Evolutionary conservation across 192 early-diverging fungal genomes (phyloP), one percentile per base, ranked within the genome.

Genomic region (Coemansia biformis): DNA sequence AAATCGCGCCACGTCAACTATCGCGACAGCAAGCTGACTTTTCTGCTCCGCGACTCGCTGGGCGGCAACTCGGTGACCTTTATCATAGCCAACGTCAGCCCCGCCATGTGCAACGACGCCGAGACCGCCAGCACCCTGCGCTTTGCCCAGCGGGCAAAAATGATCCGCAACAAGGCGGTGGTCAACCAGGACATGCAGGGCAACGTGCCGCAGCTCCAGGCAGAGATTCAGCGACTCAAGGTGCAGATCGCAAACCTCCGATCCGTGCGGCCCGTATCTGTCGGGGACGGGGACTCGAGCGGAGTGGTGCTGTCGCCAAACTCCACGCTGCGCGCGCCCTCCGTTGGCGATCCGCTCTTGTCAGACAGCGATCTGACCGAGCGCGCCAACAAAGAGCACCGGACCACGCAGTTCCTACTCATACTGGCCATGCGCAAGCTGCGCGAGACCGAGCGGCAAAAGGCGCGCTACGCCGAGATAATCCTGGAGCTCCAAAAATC

Each of bases 151-250:
- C 64, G 82, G 16, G 83, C 84, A 15, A 86, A 84, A 48, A 80
- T 81, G 77, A 84, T 86, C 34, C 79, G 69, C 41, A 86, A 84
- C 66, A 84, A 81, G 69, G 82, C 82, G 4, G 75, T 84, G 22
- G 82, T 84, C 38, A 84, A 84, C 55, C 80, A 84, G 22, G 78
- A 84, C 28, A 77, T 81, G 45, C 79, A 84, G 37, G 82, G 78
- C 26, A 78, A 81, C 28, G 78, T 84, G 5, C 59, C 77, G n/a
- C 79, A 83, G 57, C 60, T 83, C 12, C 67, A 79, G 33, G 79
- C 77, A 3, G 81, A 83, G 54, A 80, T 83, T 17, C 77, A 76
- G 52, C 51, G 68, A 23, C 67, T 83, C 29, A 78, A 75, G 47
- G 44, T 54, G 8, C 79, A 82, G 13, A 23, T 80, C 12, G 59